A percentile compares a stretch with the other conserved stretches of the same genome.
phyloP scores from a whole-genome alignment of 2,329 filamentous ascomycete genomes.

The Colletotrichum simmondsii region DNA sequence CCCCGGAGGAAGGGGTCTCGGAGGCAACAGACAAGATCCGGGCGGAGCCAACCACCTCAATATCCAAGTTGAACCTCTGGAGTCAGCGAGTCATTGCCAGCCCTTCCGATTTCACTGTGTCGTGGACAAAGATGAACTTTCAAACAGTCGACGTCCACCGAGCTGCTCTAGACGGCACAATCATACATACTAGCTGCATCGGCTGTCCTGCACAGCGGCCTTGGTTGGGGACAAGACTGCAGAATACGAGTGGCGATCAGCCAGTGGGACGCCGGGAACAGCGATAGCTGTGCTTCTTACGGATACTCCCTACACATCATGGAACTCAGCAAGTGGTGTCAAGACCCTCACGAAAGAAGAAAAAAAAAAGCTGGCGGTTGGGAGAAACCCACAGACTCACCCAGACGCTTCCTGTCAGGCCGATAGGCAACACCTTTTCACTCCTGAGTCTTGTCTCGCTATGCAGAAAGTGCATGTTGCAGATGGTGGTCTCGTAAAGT shows the following conservation, averaged over 20 bases:
- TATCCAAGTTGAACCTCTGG: neutral
- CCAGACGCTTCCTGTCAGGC: constrained; percentile 12
- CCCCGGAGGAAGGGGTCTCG: neutral
- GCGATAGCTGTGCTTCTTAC: neutral
- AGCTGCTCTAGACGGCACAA: constrained; percentile 18
- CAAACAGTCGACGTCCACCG: constrained; percentile 13
- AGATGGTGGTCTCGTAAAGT: constrained; percentile 28
- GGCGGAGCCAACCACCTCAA: constrained; percentile 23
- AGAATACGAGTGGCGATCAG: constrained; percentile 35
- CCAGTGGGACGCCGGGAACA: constrained; percentile 25
- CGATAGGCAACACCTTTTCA: neutral
- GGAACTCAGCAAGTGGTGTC: constrained; percentile 2
- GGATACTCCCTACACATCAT: neutral
- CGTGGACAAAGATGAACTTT: neutral
- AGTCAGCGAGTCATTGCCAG: neutral
- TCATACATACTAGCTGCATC: constrained; percentile 18
- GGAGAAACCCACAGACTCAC: neutral
- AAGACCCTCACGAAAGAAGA: neutral
- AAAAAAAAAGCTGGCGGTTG: neutral
- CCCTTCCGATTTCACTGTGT: neutral
- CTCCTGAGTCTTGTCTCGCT: neutral
- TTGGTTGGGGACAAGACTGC: constrained; percentile 14
- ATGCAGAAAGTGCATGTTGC: constrained; percentile 5
- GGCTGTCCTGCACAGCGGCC: constrained; percentile 10
- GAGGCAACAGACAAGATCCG: constrained; percentile 7